Evolutionary conservation across 2,329 filamentous ascomycete genomes (phyloP).

Genomic region (Pyrenophora teres): DNA sequence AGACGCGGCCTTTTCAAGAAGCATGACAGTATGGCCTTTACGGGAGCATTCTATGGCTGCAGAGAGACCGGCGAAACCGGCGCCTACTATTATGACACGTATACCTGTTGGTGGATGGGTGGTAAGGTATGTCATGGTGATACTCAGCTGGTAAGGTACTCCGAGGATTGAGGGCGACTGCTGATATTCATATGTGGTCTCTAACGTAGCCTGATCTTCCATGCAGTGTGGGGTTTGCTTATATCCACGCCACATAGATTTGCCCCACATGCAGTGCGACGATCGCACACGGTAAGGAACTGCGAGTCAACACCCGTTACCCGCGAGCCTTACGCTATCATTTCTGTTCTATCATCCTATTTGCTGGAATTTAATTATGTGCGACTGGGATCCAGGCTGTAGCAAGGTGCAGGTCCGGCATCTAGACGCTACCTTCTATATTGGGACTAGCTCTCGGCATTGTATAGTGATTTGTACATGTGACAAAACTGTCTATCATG

Average conservation of each 20-base stretch:
- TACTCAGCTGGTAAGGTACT: neutral
- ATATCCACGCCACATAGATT: neutral
- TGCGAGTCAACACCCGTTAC: neutral
- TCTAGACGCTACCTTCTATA: no score
- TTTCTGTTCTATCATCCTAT: no score
- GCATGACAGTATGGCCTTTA: constrained; percentile 62
- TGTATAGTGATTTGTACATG: no score
- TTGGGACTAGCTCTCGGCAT: no score
- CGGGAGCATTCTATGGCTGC: constrained; percentile 67
- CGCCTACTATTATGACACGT: constrained; percentile 55
- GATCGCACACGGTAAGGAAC: neutral
- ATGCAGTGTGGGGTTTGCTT: constrained; percentile 7
- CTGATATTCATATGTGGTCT: no score
- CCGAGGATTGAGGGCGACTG: no score
- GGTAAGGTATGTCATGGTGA: constrained; percentile 21
- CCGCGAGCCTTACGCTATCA: no score
- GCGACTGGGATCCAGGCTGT: no score
- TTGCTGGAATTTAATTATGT: no score
- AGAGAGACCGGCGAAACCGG: constrained; percentile 64
- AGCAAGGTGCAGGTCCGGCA: no score
- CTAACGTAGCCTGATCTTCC: neutral
- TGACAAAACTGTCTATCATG: no score
- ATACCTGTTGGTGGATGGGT: constrained; percentile 27
- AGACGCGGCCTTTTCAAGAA: constrained; percentile 57
- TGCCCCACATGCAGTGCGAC: constrained; percentile 10